Conservation (phyloP, 2,329 filamentous ascomycete species). For the Raffaelea ambrosiae region DNA sequence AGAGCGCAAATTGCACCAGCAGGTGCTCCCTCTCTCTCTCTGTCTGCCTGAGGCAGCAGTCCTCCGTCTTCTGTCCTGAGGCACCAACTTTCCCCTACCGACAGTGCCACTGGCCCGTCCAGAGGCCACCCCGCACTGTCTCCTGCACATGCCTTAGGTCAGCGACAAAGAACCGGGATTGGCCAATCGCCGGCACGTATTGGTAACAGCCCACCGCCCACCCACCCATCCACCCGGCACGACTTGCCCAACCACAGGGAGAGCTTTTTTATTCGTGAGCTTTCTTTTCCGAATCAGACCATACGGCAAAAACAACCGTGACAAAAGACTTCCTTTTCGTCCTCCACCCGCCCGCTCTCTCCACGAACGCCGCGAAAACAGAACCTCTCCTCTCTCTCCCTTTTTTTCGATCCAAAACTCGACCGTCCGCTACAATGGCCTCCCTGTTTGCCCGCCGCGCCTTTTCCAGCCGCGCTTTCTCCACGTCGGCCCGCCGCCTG, state of each 20-base stretch:
- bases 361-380: neutral
- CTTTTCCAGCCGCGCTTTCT: slow-evolving; percentile 48
- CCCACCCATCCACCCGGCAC: neutral
- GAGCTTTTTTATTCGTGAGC: slow-evolving; percentile 4
- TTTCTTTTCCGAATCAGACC: slow-evolving; percentile 1
- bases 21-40: too few relatives aligned
- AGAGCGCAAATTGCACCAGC: too few relatives aligned
- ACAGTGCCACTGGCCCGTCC: neutral
- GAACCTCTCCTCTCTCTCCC: neutral
- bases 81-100: neutral
- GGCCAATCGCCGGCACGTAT: slow-evolving; percentile 8
- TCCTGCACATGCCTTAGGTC: slow-evolving; percentile 1
- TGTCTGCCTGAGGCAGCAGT: neutral
- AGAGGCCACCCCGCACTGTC: neutral
- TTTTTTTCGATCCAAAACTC: slow-evolving; percentile 10
- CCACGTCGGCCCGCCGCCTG: slow-evolving; percentile 44
- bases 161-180: slow-evolving; percentile 9
- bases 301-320: too few relatives aligned
- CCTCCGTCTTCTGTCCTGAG: neutral
- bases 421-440: slow-evolving; percentile 27
- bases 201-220: slow-evolving; percentile 3
- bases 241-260: neutral
- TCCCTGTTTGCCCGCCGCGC: slow-evolving; percentile 48
- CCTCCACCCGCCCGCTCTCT: neutral
- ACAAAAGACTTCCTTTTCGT: neutral